Base-by-base conservation (phyloP, 768 basidiomycete genomes). In the Tricholoma furcatifolium region DNA sequence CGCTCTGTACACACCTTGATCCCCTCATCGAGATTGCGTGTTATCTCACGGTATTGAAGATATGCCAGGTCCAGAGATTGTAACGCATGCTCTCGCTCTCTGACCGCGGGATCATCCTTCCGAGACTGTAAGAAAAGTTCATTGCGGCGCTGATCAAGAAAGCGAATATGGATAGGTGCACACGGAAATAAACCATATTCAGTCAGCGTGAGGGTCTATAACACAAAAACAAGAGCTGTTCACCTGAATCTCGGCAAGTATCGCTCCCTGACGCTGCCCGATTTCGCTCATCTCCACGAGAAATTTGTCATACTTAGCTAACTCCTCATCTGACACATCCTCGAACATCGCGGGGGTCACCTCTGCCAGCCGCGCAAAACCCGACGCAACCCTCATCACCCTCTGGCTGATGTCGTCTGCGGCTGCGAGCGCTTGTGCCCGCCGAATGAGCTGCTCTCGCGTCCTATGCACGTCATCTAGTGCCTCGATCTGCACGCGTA, bases 261-360 rank as follows among this genome's bases (percentile, higher is more conserved):
- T 61, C 7, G 76, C 78, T 41, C 80, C 76, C 60, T 96, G 92
- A 62, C 78, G 80, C 60, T 69, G 72, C 56, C 80, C 79, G 42
- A 78, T 73, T 31, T 75, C 73, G 14, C 56, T 74, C 35, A 86
- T 76, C 50, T 80, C 82, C 32, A 79, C 74, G 32, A 98, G 72
- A 62, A 85, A 87, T 54, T 78, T 79, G 53, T 91, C 88, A 57
- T 93, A 95, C 69, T 93, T 94, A 1, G 77, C 78, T 46, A 98
- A 68, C 61, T 91, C 88, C 54, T 83, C 79, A 51, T 92, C 87
- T 24, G 87, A 81, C 11, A 91, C 74, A 50, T 89, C 87, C 62
- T 94, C 91, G 64, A 98, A 98, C 85, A 88, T 88, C 20, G 85
- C 88, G 0, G 95, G 84, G 32, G 85, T 83, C 15, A 92, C 81